Percentiles rank a stretch among this genome's conserved stretches.
phyloP scores from a whole-genome alignment of 441 rosid species.

The Rhodomyrtus psidioides region DNA sequence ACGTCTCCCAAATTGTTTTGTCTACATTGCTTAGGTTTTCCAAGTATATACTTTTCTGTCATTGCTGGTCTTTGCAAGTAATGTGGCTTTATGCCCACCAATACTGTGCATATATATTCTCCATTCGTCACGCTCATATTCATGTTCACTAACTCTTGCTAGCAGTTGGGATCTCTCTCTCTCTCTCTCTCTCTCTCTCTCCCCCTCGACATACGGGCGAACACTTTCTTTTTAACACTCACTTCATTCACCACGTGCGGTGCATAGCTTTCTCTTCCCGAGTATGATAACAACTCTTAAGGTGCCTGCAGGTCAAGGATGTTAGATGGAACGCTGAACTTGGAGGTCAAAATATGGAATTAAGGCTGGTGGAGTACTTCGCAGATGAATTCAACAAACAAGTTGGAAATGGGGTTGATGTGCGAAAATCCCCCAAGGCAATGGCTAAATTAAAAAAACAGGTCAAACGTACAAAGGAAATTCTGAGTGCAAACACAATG shows the following conservation, averaged over 20 bases:
- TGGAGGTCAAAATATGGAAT: constrained; percentile 91
- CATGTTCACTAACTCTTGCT: not conserved
- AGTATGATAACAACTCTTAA: not conserved
- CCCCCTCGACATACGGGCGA: no score
- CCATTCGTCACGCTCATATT: not conserved
- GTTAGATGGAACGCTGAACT: constrained; percentile 93
- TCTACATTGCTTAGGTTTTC: not conserved
- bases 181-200: not conserved
- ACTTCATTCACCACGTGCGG: not conserved
- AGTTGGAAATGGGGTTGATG: constrained; percentile 80
- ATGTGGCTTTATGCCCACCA: not conserved
- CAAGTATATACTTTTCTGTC: not conserved
- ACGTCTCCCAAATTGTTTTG: not conserved
- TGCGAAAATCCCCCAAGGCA: constrained; percentile 81
- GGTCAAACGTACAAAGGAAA: constrained; percentile 95
- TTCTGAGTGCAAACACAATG: constrained; percentile 78
- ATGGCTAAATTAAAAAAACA: constrained; percentile 98
- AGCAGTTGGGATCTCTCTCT: not conserved
- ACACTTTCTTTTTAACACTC: not conserved
- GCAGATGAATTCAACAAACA: constrained; percentile 93
- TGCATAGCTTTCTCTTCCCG: not conserved
- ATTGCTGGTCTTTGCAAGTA: not conserved
- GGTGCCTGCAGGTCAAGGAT: constrained; percentile 72
- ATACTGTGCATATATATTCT: not conserved
- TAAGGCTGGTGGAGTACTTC: constrained; percentile 73